Evolutionary conservation across 371 early-diverging fungal genomes (phyloP).

Genomic region (Dichotomocladium elegans): DNA sequence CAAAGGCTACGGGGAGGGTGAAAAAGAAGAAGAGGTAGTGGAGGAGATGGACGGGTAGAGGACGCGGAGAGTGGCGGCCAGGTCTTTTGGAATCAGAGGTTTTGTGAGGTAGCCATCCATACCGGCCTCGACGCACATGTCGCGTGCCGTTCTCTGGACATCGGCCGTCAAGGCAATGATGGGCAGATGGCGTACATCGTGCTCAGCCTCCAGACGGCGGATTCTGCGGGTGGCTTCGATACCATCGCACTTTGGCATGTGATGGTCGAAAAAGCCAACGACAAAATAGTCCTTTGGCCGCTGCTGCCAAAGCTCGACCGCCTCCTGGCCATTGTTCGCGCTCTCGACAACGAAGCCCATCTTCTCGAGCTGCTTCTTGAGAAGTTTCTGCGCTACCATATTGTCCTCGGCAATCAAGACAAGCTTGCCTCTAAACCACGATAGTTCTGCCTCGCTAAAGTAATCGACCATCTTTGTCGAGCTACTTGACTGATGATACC

Average conservation of each 20-base stretch:
- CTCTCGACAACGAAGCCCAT: slow-evolving; percentile 46
- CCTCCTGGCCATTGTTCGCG: slow-evolving; percentile 48
- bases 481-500: too few species aligned
- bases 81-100: slow-evolving; percentile 46
- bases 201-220: slow-evolving; percentile 27
- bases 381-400: slow-evolving; percentile 42
- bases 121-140: slow-evolving; percentile 48
- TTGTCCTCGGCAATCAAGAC: slow-evolving; percentile 51
- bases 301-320: slow-evolving; percentile 31
- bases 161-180: slow-evolving; percentile 61
- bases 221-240: slow-evolving; percentile 54
- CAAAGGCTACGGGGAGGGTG: too few species aligned
- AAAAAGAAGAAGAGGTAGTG: background rate
- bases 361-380: slow-evolving; percentile 42
- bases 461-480: slow-evolving; percentile 30
- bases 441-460: slow-evolving; percentile 29
- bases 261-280: slow-evolving; percentile 48
- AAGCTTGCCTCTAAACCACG: slow-evolving; percentile 28
- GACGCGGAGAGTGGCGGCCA: slow-evolving; percentile 25
- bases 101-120: slow-evolving; percentile 64
- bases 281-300: slow-evolving; percentile 31
- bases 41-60: slow-evolving; percentile 13
- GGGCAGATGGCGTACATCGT: slow-evolving; percentile 32
- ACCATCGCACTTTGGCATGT: slow-evolving; percentile 56
- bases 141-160: slow-evolving; percentile 47